Evolutionary conservation across 805 yeast genomes (phyloP).

Genomic region (Pichia pseudocactophila): DNA sequence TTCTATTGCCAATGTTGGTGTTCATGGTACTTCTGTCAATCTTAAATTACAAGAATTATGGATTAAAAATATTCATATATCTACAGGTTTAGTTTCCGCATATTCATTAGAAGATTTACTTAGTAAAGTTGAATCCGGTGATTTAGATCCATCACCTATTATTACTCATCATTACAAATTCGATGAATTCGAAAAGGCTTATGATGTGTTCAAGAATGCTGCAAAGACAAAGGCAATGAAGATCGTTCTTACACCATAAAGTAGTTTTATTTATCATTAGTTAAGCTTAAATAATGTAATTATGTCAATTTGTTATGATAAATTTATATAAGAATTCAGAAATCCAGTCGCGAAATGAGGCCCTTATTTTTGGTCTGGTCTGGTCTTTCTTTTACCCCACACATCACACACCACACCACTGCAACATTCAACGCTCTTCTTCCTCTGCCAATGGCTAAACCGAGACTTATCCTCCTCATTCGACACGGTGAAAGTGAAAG

Average conservation of each 20-base stretch:
- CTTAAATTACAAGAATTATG: slow-evolving; percentile 36
- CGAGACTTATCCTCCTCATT: slow-evolving; percentile 58
- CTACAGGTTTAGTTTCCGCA: slow-evolving; percentile 46
- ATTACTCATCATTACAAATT: slow-evolving; percentile 53
- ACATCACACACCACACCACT: no score
- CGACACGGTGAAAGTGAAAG: slow-evolving; percentile 95
- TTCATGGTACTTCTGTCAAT: slow-evolving; percentile 36
- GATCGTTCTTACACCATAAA: slow-evolving; percentile 21
- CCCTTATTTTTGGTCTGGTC: no score
- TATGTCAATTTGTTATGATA: no score
- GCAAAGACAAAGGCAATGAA: slow-evolving; percentile 51
- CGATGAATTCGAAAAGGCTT: slow-evolving; percentile 48
- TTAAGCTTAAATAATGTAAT: no score
- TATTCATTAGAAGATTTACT: slow-evolving; percentile 35
- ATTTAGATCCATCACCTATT: slow-evolving; percentile 40
- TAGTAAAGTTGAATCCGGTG: slow-evolving; percentile 27
- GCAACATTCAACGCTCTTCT: no score
- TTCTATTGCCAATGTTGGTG: slow-evolving; percentile 57
- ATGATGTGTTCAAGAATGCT: slow-evolving; percentile 48
- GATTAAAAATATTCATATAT: slow-evolving; percentile 35
- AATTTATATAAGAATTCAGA: no score
- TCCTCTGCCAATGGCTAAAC: slow-evolving; percentile 36
- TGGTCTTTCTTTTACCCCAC: no score
- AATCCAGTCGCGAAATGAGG: no score
- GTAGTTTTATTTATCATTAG: no score